phyloP scores from a whole-genome alignment of 257 asterid genomes.

The Solanum peruvianum region DNA sequence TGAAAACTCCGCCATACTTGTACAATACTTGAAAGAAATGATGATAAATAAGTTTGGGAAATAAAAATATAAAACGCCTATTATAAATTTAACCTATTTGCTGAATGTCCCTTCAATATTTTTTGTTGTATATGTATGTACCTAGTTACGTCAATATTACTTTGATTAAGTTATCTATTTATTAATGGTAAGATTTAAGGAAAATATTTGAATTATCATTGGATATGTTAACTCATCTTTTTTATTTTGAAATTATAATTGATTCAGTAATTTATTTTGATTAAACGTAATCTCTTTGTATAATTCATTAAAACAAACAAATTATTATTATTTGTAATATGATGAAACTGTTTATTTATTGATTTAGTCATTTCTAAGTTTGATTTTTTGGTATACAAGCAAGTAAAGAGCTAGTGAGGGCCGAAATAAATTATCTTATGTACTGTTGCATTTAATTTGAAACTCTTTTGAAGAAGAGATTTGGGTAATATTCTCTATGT shows the following conservation, averaged over 20 bases:
- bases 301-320: not conserved
- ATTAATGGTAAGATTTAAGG: not conserved
- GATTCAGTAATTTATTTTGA: not conserved
- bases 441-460: no score
- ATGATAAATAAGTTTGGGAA: not conserved
- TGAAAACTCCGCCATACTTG: constrained; percentile 11
- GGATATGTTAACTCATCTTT: not conserved
- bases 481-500: no score
- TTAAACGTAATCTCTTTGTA: not conserved
- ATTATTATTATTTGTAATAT: not conserved
- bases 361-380: no score
- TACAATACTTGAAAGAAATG: not conserved
- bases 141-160: not conserved
- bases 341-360: not conserved
- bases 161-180: not conserved
- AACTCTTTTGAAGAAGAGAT: no score
- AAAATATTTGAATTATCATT: not conserved
- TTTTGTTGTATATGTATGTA: not conserved
- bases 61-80: not conserved
- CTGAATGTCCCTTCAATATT: not conserved
- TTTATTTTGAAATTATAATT: not conserved
- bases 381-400: no score
- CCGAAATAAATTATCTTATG: no score
- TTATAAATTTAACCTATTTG: not conserved
- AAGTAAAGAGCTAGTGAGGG: no score